Conservation (phyloP, 2,329 filamentous ascomycete species). For the Chrysoporthe deuterocubensis region DNA sequence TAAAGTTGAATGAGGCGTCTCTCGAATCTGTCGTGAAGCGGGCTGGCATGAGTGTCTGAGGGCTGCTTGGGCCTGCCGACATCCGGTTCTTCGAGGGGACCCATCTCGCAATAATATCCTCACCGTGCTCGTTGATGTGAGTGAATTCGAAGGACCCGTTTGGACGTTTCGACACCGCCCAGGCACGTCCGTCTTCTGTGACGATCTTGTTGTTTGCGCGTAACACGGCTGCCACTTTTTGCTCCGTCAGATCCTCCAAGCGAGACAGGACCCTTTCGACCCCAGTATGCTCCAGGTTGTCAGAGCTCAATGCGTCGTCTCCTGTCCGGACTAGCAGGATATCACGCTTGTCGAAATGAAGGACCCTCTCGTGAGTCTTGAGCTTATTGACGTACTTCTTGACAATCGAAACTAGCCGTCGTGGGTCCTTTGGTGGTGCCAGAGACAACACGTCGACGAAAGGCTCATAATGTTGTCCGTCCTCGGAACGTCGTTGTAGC, state of each 20-base stretch:
- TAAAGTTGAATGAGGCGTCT: conserved; percentile 17
- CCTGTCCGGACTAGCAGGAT: conserved; percentile 9
- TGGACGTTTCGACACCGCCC: conserved; percentile 8
- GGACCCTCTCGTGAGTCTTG: neutral
- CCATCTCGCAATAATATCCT: conserved; percentile 3
- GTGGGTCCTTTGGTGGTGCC: conserved; percentile 18
- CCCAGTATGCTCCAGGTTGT: neutral
- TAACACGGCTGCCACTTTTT: conserved; percentile 16
- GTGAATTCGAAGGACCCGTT: conserved; percentile 20
- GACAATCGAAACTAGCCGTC: conserved; percentile 18
- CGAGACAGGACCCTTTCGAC: conserved; percentile 5
- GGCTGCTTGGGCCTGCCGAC: neutral
- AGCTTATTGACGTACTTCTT: conserved; percentile 19
- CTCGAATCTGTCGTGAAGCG: neutral
- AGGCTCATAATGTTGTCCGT: conserved; percentile 15
- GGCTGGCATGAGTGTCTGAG: neutral
- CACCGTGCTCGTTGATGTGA: conserved; percentile 5
- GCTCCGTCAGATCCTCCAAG: conserved; percentile 5
- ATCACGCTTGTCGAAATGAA: conserved; percentile 19
- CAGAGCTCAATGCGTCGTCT: neutral
- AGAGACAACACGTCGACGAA: conserved; percentile 21
- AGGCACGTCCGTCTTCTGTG: conserved; percentile 16
- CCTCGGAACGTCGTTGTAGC: conserved; percentile 3
- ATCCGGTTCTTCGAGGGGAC: conserved; percentile 10
- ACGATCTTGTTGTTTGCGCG: conserved; percentile 15